Conservation (phyloP, 345 rosid genomes). For the Eucalyptus grandis region DNA sequence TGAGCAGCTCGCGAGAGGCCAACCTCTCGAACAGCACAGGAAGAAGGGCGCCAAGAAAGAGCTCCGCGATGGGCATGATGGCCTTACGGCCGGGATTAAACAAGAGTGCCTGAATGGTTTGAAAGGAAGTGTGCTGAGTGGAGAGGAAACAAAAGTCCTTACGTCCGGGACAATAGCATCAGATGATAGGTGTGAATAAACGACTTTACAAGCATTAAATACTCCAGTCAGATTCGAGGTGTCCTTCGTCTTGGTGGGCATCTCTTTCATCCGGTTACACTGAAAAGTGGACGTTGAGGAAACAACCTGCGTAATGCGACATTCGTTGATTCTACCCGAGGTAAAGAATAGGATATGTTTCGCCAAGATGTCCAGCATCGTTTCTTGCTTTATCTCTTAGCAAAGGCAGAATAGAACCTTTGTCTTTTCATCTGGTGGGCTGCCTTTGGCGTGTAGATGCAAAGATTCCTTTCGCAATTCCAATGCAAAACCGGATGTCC, state of each 20-base stretch:
- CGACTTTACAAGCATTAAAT: background rate
- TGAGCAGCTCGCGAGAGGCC: no score
- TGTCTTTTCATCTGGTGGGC: background rate
- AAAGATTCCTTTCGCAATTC: background rate
- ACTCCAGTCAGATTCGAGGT: background rate
- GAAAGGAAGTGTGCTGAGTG: no score
- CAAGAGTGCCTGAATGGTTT: no score
- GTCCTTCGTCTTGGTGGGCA: background rate
- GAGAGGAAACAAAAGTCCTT: no score
- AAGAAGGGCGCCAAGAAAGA: no score
- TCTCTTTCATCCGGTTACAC: background rate
- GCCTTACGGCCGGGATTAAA: no score
- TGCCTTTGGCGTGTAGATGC: background rate
- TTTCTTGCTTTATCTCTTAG: background rate
- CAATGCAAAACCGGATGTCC: background rate
- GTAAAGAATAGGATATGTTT: background rate
- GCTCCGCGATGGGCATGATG: no score
- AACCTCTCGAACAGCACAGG: no score
- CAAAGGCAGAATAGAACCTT: background rate
- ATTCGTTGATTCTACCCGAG: background rate
- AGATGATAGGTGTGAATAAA: background rate
- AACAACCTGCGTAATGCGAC: background rate
- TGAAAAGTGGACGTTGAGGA: background rate
- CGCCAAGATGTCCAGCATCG: background rate
- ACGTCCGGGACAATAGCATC: background rate